Evolutionary conservation across 148 eudicot genomes (phyloP).

Genomic region (Nyssa sinensis): DNA sequence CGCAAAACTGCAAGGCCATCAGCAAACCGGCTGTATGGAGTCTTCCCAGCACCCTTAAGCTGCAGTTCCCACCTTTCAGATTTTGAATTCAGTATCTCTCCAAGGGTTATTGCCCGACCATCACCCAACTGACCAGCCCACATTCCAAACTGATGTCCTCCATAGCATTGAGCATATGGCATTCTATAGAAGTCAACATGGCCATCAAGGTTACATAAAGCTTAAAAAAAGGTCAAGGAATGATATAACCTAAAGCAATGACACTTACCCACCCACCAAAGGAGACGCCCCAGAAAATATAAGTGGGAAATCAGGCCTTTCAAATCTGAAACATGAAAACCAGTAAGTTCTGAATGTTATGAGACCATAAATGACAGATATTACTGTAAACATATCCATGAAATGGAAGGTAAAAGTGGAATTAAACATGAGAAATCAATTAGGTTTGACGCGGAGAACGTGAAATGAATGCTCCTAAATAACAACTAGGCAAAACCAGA

Average conservation of each 20-base stretch:
- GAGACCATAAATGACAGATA: background rate
- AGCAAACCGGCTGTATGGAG: slow-evolving; percentile 98
- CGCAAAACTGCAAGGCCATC: slow-evolving; percentile 98
- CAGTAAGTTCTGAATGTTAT: slow-evolving; percentile 8
- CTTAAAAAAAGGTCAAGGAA: background rate
- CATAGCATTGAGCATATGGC: slow-evolving; percentile 96
- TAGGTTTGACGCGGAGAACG: background rate
- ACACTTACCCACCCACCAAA: slow-evolving; percentile 74
- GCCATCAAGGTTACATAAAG: slow-evolving; percentile 5
- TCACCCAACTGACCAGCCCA: slow-evolving; percentile 99
- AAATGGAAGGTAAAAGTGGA: background rate
- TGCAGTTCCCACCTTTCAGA: slow-evolving; percentile 95
- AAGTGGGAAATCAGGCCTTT: slow-evolving; percentile 77
- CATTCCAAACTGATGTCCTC: slow-evolving; percentile 98
- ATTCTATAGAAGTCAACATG: slow-evolving; percentile 37
- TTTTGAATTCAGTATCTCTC: slow-evolving; percentile 80
- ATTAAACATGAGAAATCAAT: background rate
- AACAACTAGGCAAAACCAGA: background rate
- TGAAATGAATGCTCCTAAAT: background rate
- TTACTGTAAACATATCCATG: background rate
- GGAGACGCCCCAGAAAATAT: slow-evolving; percentile 79
- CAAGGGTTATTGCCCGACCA: slow-evolving; percentile 94
- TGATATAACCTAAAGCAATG: background rate
- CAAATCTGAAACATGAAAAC: slow-evolving; percentile 52
- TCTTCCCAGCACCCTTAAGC: slow-evolving; percentile 96